Evolutionary conservation across 768 basidiomycete genomes (phyloP), one percentile per base, ranked within the genome.

Genomic region (Psilocybe subaeruginosa): DNA sequence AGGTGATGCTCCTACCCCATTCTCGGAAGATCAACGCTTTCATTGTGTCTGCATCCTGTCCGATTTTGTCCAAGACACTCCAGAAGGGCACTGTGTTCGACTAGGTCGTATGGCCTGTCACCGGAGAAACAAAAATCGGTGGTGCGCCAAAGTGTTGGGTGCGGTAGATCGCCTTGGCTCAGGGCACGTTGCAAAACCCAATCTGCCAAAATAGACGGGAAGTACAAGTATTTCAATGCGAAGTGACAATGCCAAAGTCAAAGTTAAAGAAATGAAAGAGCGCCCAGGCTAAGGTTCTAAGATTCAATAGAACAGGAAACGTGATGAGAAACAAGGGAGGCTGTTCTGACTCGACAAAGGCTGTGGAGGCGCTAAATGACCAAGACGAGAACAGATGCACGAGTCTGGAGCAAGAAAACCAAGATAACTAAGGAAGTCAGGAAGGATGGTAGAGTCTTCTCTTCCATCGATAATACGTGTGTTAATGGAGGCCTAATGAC

Each of bases 181-280:
- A 49, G 53, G 64, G 63, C 68, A 67, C 64, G 68, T 65, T 69
- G 58, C 68, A 53, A 56, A 63, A 68, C 65, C 56, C 58, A 60
- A 68, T 64, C 62, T 61, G 33, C 50, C 9, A 57, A 60, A 65
- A 62, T 55, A 64, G 58, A 58, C 35, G 35, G 29, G 48, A 51
- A 51, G 30, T 41, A 37, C 48, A 33, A 17, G 17, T 14, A 6
- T 23, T 53, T 54, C 45, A 49, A 46, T 45, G 14, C n/a, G 12
- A 39, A 19, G 16, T 60, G 47, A 29, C 43, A 48, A 47, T 41
- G 59, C 39, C 48, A 17, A 46, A 54, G 56, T 31, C 54, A 60
- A 16, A 63, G 53, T 55, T 33, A 19, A 59, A 48, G 46, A 41
- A 30, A 61, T 56, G 59, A 61, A 64, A 66, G 48, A 63, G 62